Evolutionary conservation across 202 grass and related monocot species (phyloP).

Genomic region (Elaeis oleifera): DNA sequence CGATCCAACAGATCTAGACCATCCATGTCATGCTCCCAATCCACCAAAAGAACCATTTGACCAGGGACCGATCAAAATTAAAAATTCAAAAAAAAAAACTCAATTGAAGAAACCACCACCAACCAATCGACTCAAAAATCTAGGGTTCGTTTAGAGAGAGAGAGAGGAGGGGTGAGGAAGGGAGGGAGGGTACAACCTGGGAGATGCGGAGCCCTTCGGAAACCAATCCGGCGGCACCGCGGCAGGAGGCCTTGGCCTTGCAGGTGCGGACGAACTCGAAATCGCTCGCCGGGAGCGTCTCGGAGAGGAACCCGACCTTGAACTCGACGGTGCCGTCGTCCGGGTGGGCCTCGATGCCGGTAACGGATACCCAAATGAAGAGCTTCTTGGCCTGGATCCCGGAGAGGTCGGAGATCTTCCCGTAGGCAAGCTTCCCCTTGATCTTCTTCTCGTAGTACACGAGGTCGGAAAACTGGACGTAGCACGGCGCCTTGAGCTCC

Average conservation of each 20-base stretch:
- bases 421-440: slow-evolving; percentile 38
- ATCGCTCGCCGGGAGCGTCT: slow-evolving; percentile 29
- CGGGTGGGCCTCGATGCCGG: slow-evolving; percentile 49
- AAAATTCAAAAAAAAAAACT: too few species aligned
- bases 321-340: slow-evolving; percentile 51
- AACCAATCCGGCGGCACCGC: slow-evolving; percentile 43
- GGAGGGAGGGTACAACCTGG: slow-evolving; percentile 11
- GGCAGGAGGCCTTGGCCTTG: slow-evolving; percentile 31
- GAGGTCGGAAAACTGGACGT: slow-evolving; percentile 50
- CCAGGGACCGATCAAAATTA: too few species aligned
- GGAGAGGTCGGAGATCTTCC: slow-evolving; percentile 44
- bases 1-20: too few species aligned
- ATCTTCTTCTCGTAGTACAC: slow-evolving; percentile 62
- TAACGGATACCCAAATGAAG: slow-evolving; percentile 74
- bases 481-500: slow-evolving; percentile 54
- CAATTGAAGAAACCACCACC: too few species aligned
- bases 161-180: too few species aligned
- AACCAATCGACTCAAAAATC: too few species aligned
- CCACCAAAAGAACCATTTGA: too few species aligned
- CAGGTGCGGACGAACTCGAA: slow-evolving; percentile 54
- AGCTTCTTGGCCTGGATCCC: slow-evolving; percentile 63
- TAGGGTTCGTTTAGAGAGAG: too few species aligned
- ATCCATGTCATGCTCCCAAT: too few species aligned
- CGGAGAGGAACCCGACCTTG: slow-evolving; percentile 52
- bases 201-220: slow-evolving; percentile 46